phyloP scores from a whole-genome alignment of 306 rosid species.

The Medicago lupulina region DNA sequence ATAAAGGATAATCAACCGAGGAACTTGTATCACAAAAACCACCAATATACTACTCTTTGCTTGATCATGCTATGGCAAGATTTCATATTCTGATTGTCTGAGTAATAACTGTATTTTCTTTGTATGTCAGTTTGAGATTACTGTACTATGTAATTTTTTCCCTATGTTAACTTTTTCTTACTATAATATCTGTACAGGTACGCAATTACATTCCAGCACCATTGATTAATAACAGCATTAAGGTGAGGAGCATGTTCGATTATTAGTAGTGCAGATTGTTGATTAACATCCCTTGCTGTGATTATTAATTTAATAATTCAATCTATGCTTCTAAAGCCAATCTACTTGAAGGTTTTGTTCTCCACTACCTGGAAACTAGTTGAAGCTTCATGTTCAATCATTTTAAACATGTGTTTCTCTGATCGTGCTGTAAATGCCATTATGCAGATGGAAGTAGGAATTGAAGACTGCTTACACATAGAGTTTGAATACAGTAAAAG shows the following conservation, averaged over 20 bases:
- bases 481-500: slow-evolving; percentile 96
- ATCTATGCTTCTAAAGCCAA: background rate
- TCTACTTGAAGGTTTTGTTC: background rate
- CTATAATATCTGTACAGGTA: slow-evolving; percentile 55
- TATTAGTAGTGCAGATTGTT: background rate
- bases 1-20: too few relatives aligned
- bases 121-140: background rate
- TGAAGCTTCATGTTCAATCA: background rate
- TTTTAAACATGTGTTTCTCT: background rate
- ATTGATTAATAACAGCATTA: slow-evolving; percentile 87
- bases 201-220: slow-evolving; percentile 87
- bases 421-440: background rate
- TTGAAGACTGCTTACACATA: slow-evolving; percentile 95
- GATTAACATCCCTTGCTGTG: background rate
- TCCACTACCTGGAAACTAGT: background rate
- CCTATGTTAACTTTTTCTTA: background rate
- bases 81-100: background rate
- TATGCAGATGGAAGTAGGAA: slow-evolving; percentile 96
- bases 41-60: too few relatives aligned
- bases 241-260: slow-evolving; percentile 59
- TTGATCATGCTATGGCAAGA: too few relatives aligned
- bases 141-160: background rate
- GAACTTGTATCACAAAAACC: too few relatives aligned
- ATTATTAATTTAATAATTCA: slow-evolving; percentile 1
- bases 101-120: background rate